Evolutionary conservation across 768 basidiomycete species (phyloP).

Genomic region (Boletus fagicola): DNA sequence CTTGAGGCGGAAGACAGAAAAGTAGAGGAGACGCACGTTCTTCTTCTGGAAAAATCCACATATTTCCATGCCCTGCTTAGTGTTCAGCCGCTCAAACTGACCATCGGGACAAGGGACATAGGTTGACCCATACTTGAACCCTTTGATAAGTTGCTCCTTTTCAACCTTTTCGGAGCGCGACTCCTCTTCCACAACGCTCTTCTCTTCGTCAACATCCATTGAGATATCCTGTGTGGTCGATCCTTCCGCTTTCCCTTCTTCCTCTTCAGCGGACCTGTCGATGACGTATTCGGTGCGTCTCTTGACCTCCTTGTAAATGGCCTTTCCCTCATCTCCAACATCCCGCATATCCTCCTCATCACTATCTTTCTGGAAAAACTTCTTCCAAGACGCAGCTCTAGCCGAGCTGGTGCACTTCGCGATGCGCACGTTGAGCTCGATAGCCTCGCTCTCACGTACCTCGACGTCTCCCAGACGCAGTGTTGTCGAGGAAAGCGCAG

Average conservation of each 20-base stretch:
- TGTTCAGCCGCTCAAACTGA: slow-evolving; percentile 72
- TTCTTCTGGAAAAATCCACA: slow-evolving; percentile 73
- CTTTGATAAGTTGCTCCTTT: slow-evolving; percentile 74
- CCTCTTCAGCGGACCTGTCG: slow-evolving; percentile 43
- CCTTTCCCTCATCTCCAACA: slow-evolving; percentile 29
- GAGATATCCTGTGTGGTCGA: slow-evolving; percentile 18
- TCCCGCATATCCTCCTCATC: slow-evolving; percentile 30
- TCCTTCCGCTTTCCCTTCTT: slow-evolving; percentile 20
- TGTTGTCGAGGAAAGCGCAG: slow-evolving; percentile 57
- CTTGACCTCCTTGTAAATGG: slow-evolving; percentile 40
- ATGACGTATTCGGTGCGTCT: slow-evolving; percentile 57
- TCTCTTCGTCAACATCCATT: slow-evolving; percentile 31
- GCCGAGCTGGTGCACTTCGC: slow-evolving; percentile 77
- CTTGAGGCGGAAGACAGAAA: background rate
- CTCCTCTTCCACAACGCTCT: slow-evolving; percentile 35
- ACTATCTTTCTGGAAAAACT: slow-evolving; percentile 38
- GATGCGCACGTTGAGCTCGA: slow-evolving; percentile 70
- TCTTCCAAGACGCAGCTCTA: slow-evolving; percentile 73
- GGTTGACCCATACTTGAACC: slow-evolving; percentile 88
- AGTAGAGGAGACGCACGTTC: slow-evolving; percentile 46
- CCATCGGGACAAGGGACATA: slow-evolving; percentile 86
- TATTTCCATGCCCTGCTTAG: slow-evolving; percentile 83
- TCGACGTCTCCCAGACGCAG: slow-evolving; percentile 80
- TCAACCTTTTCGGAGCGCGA: slow-evolving; percentile 56
- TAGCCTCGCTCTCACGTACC: slow-evolving; percentile 60